Base-by-base conservation (phyloP, 352 stramenopile genomes). In the Phytopythium helicoides region DNA sequence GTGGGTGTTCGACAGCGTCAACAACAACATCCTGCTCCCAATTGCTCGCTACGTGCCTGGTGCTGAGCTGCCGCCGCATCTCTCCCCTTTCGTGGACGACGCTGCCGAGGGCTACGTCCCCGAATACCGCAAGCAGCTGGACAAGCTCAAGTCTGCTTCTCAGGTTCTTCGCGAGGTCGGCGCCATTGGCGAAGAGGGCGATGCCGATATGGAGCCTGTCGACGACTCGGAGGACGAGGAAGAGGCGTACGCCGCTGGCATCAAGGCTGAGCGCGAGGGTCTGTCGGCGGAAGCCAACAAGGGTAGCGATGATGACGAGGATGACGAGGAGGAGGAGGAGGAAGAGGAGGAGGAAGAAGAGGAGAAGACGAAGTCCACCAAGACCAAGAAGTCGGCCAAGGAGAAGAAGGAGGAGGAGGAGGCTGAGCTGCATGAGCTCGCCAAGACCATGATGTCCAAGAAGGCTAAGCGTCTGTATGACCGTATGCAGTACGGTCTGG, bases 1-100 rank as follows among this genome's bases (percentile, higher is more conserved):
- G 71, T 99, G 97, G 97, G 80, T 99, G 22, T 96, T 99, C 47
- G 97, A 99, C 80, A 96, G 82, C 26, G 81, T 98, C 26, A 99
- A 99, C 76, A 98, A 98, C 54, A 79, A 91, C 34, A 86, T 99
- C 38, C 42, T 98, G 31, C 65, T 99, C 42, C 97, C 97, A 3
- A 71, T 97, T 26, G 70, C 82, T 15, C 87, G 85, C 36, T 99
- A 99, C 69, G 76, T 76, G 26, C 91, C 97, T n/a, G 97, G 96
- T 18, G 81, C 69, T 2, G 71, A 84, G 21, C 81, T 99, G 49
- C 97, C 97, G 28, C 85, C 85, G 54, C 85, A 94, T 55, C 66
- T 94, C 6, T 92, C 94, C 52, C 97, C 97, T 28, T 99, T 99
- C 68, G 96, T 99, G 16, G 94, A 99, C 59, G 93, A 99, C 66